phyloP scores from a whole-genome alignment of 768 basidiomycete genomes.

The Epithele typhae region DNA sequence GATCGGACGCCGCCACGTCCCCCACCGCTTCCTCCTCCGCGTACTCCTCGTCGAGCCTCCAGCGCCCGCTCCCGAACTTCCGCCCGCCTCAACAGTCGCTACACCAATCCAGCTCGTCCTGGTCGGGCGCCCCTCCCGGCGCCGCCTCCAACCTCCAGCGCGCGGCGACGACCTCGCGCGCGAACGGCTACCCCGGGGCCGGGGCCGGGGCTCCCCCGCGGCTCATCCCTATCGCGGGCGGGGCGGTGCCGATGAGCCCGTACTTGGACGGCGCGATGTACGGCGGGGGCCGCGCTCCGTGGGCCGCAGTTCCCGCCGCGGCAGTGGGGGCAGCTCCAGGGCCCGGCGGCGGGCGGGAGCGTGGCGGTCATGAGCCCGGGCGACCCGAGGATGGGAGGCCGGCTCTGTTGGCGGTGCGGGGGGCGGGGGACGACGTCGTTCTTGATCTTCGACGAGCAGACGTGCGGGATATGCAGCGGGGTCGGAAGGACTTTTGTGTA shows the following conservation, averaged over 20 bases:
- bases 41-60: constrained; percentile 6
- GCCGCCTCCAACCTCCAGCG: neutral
- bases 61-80: constrained; percentile 21
- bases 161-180: constrained; percentile 11
- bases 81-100: constrained; percentile 10
- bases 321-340: constrained; percentile 14
- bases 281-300: neutral
- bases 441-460: constrained; percentile 48
- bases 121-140: constrained; percentile 2
- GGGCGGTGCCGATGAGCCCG: constrained; percentile 16
- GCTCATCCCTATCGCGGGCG: constrained; percentile 19
- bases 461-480: constrained; percentile 59
- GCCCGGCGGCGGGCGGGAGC: constrained; percentile 4
- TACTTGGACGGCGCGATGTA: constrained; percentile 10
- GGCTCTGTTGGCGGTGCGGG: constrained; percentile 58
- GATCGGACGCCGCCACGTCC: neutral
- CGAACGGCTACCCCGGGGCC: constrained; percentile 13
- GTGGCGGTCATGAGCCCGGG: constrained; percentile 51
- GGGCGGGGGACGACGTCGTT: constrained; percentile 52
- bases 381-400: constrained; percentile 67
- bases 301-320: constrained; percentile 7
- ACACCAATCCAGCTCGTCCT: constrained; percentile 6
- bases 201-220: constrained; percentile 8
- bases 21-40: constrained; percentile 1
- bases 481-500: constrained; percentile 44